Evolutionary conservation across 2,329 filamentous ascomycete species (phyloP), one percentile per base, ranked within the genome.

Genomic region (Keithomyces neogunnii): DNA sequence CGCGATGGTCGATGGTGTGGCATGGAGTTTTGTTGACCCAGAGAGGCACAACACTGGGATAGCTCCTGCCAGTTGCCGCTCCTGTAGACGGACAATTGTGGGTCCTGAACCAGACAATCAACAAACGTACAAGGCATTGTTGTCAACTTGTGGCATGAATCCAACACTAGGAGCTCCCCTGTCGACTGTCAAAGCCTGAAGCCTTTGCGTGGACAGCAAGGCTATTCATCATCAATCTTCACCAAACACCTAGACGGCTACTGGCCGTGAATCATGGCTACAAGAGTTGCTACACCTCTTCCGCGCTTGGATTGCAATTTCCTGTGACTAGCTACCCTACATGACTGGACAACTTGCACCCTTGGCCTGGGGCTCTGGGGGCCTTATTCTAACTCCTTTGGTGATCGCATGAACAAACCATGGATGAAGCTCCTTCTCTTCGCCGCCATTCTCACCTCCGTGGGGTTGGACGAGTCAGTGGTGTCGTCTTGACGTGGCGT

Each of bases 391-490:
- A 32, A 4, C 11, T 40, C 46, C 11, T 43, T 43, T 8, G 3
- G 45, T 26, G 48, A 51, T 35, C 56, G 47, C n/a, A 52, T 51
- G 40, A 58, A 53, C 4, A 54, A 30, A 9, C 49, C 50, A 4
- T 52, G 50, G n/a, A 58, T 55, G 29, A 58, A 51, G 33, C 55
- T 53, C 48, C 52, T 57, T 33, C 50, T 55, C 47, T 51, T 55
- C 28, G 35, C 56, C 7, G 53, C 36, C 1, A 29, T 35, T 30
- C 53, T 44, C 10, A 26, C 11, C 36, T 48, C 30, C 8, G 32
- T 7, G 9, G 31, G 31, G 13, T 10, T 26, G 19, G 30, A 40
- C 45, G 30, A 42, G n/a, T 33, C 45, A 8, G 30, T 28, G 4
- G 8, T 38, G 7, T n/a, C 19, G 1, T 30, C n/a, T 3, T n/a